Evolutionary conservation across 331 rosid genomes (phyloP), one percentile per base, ranked within the genome.

Genomic region (Malus hybrid): DNA sequence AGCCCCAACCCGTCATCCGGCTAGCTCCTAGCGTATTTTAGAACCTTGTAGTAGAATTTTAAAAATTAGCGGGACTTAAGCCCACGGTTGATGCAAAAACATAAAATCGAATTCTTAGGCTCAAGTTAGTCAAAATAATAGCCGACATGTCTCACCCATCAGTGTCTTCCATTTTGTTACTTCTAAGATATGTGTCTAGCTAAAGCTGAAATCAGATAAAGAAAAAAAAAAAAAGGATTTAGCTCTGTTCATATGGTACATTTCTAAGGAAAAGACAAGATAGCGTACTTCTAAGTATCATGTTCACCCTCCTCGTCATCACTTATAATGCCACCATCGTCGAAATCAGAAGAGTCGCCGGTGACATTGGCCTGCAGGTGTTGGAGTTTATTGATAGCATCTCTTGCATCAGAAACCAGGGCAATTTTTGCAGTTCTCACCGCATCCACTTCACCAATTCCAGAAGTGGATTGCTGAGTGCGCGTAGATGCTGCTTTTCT

Each of bases 351-450:
- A 46, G 74, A 50, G 66, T 74, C 22, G 61, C 6, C 74, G 70
- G 36, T 55, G 63, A 66, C 66, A 82, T 78, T 77, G 52, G 76
- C 73, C 57, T 82, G 86, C 4, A 84, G 80, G 22, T 71, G 84
- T 79, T 79, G 81, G 78, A 90, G 88, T 79, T 79, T 87, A 36
- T 24, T 71, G 78, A 93, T 88, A 44, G 93, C 94, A 61, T 91
- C 87, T 78, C 89, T 91, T 67, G 95, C 97, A 82, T 87, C 88
- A 75, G 90, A 90, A 63, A 82, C 80, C 89, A 91, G 79, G 22
- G 93, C 92, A 75, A 69, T 72, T 82, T 84, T 91, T 68, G 99
- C 97, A 36, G 87, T 86, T 77, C 87, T 79, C 60, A 87, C 85
- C 26, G 58, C 84, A 66, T 84, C 90, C 52, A 20, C 71, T 69